Evolutionary conservation across 805 yeast species (phyloP), one percentile per base, ranked within the genome.

Genomic region (Kodamaea hsintzibuensis): DNA sequence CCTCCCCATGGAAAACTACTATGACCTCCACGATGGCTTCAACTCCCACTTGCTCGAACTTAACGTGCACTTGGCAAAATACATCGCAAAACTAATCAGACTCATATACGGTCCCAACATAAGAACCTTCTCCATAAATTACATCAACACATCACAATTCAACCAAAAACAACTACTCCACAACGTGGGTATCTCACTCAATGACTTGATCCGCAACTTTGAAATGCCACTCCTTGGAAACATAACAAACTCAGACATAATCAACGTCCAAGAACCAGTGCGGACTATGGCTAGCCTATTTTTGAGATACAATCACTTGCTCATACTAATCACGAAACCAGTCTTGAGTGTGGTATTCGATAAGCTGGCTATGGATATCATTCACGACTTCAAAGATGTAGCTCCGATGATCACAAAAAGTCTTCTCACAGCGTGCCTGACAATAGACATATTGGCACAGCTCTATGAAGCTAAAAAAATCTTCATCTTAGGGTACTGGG

Each of bases 101-200:
- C 60, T 69, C 50, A 70, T 75, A 25, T 74, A 73, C 57, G 78
- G 78, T 1, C 77, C 79, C 30, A 70, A 73, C 51, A 65, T 71
- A 25, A 60, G 78, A 49, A 72, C 77, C 5, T 70, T 72, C 55
- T 67, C 74, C 9, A 59, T 74, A 42, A 73, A 71, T 57, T 74
- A 73, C 59, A 74, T 74, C 57, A 73, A 73, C 57, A 72, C 78
- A 0, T 70, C 66, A 35, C 71, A 72, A 53, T 71, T 72, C 63
- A 74, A 73, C 56, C 77, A 70, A 51, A 64, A 63, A 52, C 59
- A 64, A n/a, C 61, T 72, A 27, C 62, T 73, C 33, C 65, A 62
- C 47, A 72, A 70, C 45, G 69, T 73, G 13, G 53, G 70, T 16
- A 53, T 55, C 42, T 67, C 71, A 40, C 60, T 66, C 30, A 57